Evolutionary conservation across 441 rosid genomes (phyloP).

Genomic region (Populus hybrid): DNA sequence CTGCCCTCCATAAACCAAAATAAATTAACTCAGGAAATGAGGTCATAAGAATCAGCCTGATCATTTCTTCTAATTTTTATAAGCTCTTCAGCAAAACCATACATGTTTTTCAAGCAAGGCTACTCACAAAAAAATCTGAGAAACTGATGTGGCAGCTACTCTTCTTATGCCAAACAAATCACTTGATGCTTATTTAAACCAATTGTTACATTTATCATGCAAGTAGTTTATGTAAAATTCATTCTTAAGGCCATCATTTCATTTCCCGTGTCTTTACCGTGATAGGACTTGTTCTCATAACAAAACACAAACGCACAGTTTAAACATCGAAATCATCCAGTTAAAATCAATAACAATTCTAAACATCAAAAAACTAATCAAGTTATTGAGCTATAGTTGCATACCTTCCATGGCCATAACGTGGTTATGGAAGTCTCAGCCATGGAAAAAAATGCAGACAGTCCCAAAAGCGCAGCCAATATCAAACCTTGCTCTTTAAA

Average conservation of each 20-base stretch:
- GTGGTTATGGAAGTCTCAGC: conserved; percentile 98
- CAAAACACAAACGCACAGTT: neutral
- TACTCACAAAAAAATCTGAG: neutral
- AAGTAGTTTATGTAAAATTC: too few species aligned
- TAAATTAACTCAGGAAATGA: neutral
- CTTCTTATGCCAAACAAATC: neutral
- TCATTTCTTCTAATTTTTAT: neutral
- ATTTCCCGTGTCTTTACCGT: too few species aligned
- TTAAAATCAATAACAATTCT: neutral
- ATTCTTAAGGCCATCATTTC: too few species aligned
- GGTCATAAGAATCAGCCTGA: neutral
- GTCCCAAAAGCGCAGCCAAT: conserved; percentile 72
- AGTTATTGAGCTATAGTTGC: conserved; percentile 11
- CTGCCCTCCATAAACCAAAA: neutral
- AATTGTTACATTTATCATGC: neutral
- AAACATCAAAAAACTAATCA: neutral
- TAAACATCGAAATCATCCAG: neutral
- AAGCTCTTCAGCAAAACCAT: neutral
- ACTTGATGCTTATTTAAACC: neutral
- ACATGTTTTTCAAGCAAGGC: neutral
- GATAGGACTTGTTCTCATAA: neutral
- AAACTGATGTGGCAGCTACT: neutral
- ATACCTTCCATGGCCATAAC: conserved; percentile 99
- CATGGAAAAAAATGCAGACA: conserved; percentile 98
- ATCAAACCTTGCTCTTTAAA: conserved; percentile 89